A percentile compares a stretch with the other conserved stretches of the same genome.
phyloP scores from a whole-genome alignment of 495 filamentous ascomycete genomes.

The Cercophora newfieldiana region DNA sequence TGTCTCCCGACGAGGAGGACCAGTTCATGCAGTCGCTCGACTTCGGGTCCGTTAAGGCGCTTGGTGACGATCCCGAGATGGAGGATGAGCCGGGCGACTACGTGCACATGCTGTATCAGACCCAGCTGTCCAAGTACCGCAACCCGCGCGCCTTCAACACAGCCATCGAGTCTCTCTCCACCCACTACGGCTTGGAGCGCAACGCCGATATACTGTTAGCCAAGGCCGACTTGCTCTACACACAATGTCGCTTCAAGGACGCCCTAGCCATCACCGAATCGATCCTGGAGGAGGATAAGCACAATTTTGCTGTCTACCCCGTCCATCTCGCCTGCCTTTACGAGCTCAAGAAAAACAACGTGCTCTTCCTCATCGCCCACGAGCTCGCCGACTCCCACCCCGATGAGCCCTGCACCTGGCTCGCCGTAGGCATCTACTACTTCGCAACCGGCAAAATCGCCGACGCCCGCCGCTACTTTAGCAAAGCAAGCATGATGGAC shows the following conservation, averaged over 20 bases:
- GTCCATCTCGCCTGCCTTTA: slow-evolving; percentile 90
- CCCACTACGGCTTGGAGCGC: slow-evolving; percentile 82
- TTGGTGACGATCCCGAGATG: slow-evolving; percentile 51
- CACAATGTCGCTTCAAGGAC: slow-evolving; percentile 88
- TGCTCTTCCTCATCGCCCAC: slow-evolving; percentile 90
- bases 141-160: slow-evolving; percentile 78
- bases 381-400: slow-evolving; percentile 91
- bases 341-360: slow-evolving; percentile 81
- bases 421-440: slow-evolving; percentile 95
- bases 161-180: slow-evolving; percentile 88
- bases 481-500: slow-evolving; percentile 95
- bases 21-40: slow-evolving; percentile 87
- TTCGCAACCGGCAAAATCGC: slow-evolving; percentile 84
- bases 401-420: slow-evolving; percentile 84
- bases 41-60: slow-evolving; percentile 74
- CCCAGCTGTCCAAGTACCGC: slow-evolving; percentile 92
- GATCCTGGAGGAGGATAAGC: slow-evolving; percentile 76
- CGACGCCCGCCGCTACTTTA: slow-evolving; percentile 93
- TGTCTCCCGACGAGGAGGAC: slow-evolving; percentile 98
- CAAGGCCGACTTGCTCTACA: slow-evolving; percentile 89
- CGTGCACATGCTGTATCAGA: slow-evolving; percentile 95
- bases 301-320: slow-evolving; percentile 87
- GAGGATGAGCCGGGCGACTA: slow-evolving; percentile 86
- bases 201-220: slow-evolving; percentile 93
- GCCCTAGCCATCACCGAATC: slow-evolving; percentile 80